Evolutionary conservation across 768 basidiomycete species (phyloP), one percentile per base, ranked within the genome.

Genomic region (Asterophora lycoperdoides): DNA sequence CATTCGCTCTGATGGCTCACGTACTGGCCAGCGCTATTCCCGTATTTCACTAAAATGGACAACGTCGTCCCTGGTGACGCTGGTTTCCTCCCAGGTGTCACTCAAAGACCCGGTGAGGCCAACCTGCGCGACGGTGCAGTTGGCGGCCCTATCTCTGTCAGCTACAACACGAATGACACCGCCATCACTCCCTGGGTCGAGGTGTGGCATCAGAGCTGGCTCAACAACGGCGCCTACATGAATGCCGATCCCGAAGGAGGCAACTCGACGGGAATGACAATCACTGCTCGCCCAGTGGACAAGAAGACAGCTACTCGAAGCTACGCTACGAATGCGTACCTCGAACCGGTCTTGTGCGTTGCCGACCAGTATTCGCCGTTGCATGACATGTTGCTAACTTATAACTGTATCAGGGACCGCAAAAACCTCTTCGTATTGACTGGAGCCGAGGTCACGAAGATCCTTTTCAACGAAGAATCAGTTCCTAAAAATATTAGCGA

Each of bases 391-490:
- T 29, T 48, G 20, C 47, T 37, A 10, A 18, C 8, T n/a, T n/a
- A n/a, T n/a, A n/a, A 10, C 19, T 6, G 28, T 19, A 34, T 46
- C 32, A 42, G 42, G 7, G 48, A 51, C 20, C 58, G 66, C 8
- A 44, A 51, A 8, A 72, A 71, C 53, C 53, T 72, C 15, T 52
- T 39, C 0, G 68, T 73, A 3, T 57, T 73, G 20, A 59, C 62
- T 5, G 54, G 53, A 1, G 69, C 73, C 2, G 52, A 53, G 8
- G 73, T 63, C 15, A 51, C 50, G 5, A 62, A 69, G 11, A n/a
- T 64, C n/a, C 35, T 55, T 19, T 49, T 49, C 17, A 23, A 30
- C 3, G 28, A 29, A 29, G 19, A 14, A 1, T 49, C 48, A 9
- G n/a, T 49, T 20, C 41, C 48, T 3, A 20, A 29, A 13, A 28